Conservation (phyloP, 768 basidiomycete species). For the Coprinellus micaceus region DNA sequence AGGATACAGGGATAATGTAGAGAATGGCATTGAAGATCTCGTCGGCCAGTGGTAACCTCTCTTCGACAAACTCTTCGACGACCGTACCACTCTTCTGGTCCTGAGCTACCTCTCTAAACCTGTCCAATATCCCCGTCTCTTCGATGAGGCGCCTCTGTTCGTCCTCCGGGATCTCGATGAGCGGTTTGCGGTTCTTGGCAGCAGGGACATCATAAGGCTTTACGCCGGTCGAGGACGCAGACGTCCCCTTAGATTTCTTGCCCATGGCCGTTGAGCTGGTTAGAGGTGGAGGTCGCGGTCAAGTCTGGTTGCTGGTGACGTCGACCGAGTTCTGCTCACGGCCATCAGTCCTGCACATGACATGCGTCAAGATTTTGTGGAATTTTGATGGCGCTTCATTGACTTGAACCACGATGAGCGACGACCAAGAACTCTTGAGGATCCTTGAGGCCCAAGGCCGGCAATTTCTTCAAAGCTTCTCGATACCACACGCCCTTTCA, state of each 20-base stretch:
- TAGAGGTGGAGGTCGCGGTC: background rate
- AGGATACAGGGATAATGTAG: constrained; percentile 70
- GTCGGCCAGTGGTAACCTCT: constrained; percentile 42
- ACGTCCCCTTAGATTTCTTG: constrained; percentile 18
- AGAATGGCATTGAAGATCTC: constrained; percentile 68
- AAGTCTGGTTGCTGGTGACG: background rate
- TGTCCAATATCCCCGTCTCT: constrained; percentile 56
- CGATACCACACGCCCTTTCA: constrained; percentile 16
- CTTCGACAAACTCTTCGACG: constrained; percentile 37
- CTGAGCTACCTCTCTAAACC: constrained; percentile 14
- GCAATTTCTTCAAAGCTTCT: constrained; percentile 43
- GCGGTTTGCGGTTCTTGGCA: constrained; percentile 15
- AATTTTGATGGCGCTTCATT: constrained; percentile 1
- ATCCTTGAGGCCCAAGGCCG: constrained; percentile 46
- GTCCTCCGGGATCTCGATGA: constrained; percentile 59
- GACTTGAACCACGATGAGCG: constrained; percentile 18
- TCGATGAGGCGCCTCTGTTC: constrained; percentile 78
- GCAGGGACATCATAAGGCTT: background rate
- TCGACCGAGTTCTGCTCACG: background rate
- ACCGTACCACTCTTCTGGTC: constrained; percentile 3
- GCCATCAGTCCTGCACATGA: background rate
- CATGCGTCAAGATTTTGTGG: background rate
- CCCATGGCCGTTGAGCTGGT: constrained; percentile 19
- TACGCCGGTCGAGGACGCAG: constrained; percentile 5
- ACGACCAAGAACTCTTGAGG: constrained; percentile 34